Percentiles rank a stretch among this genome's conserved stretches.
phyloP scores from a whole-genome alignment of 2,329 filamentous ascomycete genomes.

The Cordyceps cicadae region DNA sequence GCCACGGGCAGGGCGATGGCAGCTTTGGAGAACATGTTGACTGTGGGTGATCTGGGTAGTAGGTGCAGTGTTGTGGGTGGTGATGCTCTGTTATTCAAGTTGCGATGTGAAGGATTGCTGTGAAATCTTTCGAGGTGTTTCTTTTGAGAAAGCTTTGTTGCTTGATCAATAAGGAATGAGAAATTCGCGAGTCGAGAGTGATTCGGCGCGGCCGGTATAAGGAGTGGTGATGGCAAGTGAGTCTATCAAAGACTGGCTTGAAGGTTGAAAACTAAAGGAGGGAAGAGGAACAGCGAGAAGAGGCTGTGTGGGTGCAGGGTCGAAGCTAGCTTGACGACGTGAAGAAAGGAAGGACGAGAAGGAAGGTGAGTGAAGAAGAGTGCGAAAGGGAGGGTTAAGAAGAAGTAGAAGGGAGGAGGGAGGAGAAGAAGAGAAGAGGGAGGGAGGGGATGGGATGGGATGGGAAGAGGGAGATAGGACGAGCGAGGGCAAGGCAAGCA shows the following conservation, averaged over 20 bases:
- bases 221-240: constrained; percentile 21
- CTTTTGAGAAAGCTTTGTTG: background rate
- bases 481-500: too few species aligned
- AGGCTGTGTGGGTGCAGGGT: constrained; percentile 19
- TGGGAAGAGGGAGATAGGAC: background rate
- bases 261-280: background rate
- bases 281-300: constrained; percentile 27
- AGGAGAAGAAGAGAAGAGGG: background rate
- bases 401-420: background rate
- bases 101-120: constrained; percentile 1
- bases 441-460: background rate
- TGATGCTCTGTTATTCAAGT: background rate
- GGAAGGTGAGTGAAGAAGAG: constrained; percentile 17
- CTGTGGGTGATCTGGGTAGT: background rate
- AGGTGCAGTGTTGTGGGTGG: background rate
- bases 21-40: constrained; percentile 35
- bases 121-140: background rate
- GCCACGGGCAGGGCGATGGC: constrained; percentile 33
- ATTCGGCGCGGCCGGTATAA: constrained; percentile 28
- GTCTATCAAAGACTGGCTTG: constrained; percentile 46
- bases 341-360: constrained; percentile 14
- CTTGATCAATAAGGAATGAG: background rate
- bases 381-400: constrained; percentile 15
- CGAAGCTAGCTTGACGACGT: constrained; percentile 18
- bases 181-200: constrained; percentile 4